Evolutionary conservation across 257 asterid genomes (phyloP).

Genomic region (Solanum chmielewskii): DNA sequence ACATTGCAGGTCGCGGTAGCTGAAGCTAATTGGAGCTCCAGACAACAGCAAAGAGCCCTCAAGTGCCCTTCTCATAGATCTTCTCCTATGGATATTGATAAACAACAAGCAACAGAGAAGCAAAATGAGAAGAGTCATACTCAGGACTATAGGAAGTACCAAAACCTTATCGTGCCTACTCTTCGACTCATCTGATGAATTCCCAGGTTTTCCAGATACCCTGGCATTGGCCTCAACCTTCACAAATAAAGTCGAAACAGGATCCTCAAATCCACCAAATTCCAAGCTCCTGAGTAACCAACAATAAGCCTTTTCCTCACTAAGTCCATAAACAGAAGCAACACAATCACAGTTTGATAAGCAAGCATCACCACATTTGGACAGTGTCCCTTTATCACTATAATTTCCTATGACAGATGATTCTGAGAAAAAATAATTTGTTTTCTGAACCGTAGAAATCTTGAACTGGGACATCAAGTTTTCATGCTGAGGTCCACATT

Average conservation of each 20-base stretch:
- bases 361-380: slow-evolving; percentile 77
- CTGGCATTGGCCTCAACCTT: slow-evolving; percentile 49
- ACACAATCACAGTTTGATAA: slow-evolving; percentile 69
- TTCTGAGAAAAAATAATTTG: slow-evolving; percentile 57
- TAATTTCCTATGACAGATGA: slow-evolving; percentile 68
- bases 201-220: slow-evolving; percentile 6
- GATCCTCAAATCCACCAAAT: slow-evolving; percentile 75
- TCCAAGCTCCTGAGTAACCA: slow-evolving; percentile 67
- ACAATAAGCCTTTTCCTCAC: slow-evolving; percentile 71
- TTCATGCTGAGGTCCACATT: slow-evolving; percentile 37
- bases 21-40: slow-evolving; percentile 64
- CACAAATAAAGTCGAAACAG: slow-evolving; percentile 66
- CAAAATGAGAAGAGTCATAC: slow-evolving; percentile 45
- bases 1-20: slow-evolving; percentile 53
- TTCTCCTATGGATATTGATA: slow-evolving; percentile 33
- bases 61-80: slow-evolving; percentile 42
- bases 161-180: slow-evolving; percentile 30
- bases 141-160: slow-evolving; percentile 64
- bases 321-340: slow-evolving; percentile 72
- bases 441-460: slow-evolving; percentile 36
- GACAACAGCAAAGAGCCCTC: slow-evolving; percentile 50
- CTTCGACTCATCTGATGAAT: slow-evolving; percentile 9
- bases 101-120: slow-evolving; percentile 50
- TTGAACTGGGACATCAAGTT: slow-evolving; percentile 30
- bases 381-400: slow-evolving; percentile 39